Base-by-base conservation (phyloP, 306 rosid species). In the Notholithocarpus densiflorus region DNA sequence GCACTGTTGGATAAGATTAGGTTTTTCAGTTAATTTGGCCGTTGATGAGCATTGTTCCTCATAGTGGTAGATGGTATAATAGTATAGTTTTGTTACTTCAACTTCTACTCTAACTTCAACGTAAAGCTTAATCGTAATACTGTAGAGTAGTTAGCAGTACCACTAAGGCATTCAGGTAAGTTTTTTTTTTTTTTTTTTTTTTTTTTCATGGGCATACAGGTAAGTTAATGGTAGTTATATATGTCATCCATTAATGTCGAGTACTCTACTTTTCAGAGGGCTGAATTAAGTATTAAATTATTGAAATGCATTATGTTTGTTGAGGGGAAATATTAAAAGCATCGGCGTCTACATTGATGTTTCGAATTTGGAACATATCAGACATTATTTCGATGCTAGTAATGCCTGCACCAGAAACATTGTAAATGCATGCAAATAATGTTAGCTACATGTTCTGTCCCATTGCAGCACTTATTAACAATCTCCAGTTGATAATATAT, bases 1-100 rank as follows among this genome's bases (percentile, higher is more conserved):
- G 78, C 81, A 69, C 75, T 78, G 82, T 83, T 55, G 19, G 51
- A 17, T 19, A 15, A 66, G 1, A 48, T 18, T 32, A 66, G 26
- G 12, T 18, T 18, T 31, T 17, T 31, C n/a, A 17, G 11, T 31
- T 31, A 11, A 15, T 27, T 62, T 5, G 18, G 37, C 37, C 37
- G 24, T 21, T 21, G 62, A 56, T 19, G 62, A 56, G 66, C 5
- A 59, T 20, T 23, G 15, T 29, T 21, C 21, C 31, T 37, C 18
- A 4, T 59, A 20, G 5, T 12, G 32, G 18, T 4, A 12, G 17
- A 9, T 60, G 32, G 4, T 8, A 40, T 40, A 8, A 40, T 40
- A 8, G 45, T 40, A 40, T 40, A 7, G 45, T 7, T 3, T 24
- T 60, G 66, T 4, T 60, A 31, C 24, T 48, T 48, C 15, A 12